Evolutionary conservation across 768 basidiomycete species (phyloP).

Genomic region (Mycena olivaceomarginata): DNA sequence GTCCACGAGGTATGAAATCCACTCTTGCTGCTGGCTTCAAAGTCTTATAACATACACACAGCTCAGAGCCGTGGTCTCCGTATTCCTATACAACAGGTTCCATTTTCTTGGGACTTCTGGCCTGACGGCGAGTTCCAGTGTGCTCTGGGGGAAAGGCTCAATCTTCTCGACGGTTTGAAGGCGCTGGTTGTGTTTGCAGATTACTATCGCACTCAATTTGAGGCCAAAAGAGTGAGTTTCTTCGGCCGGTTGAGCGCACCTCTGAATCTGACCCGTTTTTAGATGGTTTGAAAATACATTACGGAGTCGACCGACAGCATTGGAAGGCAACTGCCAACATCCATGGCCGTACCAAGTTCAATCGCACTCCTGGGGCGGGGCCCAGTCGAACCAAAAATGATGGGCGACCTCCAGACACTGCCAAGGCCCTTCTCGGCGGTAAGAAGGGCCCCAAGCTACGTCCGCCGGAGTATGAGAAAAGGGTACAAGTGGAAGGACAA

Average conservation of each 20-base stretch:
- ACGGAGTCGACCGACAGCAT: background rate
- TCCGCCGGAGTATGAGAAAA: too few relatives aligned
- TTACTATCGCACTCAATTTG: background rate
- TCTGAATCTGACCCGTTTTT: background rate
- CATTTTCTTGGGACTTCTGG: too few relatives aligned
- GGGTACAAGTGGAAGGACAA: too few relatives aligned
- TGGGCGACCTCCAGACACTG: background rate
- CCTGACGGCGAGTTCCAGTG: too few relatives aligned
- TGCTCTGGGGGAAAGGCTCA: background rate
- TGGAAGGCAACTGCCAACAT: background rate
- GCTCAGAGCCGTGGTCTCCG: too few relatives aligned
- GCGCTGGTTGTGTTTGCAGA: background rate
- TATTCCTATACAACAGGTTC: too few relatives aligned
- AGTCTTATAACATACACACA: too few relatives aligned
- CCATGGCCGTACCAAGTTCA: background rate
- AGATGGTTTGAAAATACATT: background rate
- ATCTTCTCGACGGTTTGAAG: background rate
- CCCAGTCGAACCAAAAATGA: background rate
- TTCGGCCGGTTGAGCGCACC: too few relatives aligned
- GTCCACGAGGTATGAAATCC: too few relatives aligned
- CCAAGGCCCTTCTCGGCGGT: too few relatives aligned
- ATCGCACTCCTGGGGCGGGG: background rate
- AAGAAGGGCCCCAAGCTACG: too few relatives aligned
- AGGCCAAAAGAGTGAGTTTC: background rate
- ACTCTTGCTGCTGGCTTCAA: too few relatives aligned